Evolutionary conservation across 2,329 filamentous ascomycete genomes (phyloP).

Genomic region (Sordariomycetes sp.): DNA sequence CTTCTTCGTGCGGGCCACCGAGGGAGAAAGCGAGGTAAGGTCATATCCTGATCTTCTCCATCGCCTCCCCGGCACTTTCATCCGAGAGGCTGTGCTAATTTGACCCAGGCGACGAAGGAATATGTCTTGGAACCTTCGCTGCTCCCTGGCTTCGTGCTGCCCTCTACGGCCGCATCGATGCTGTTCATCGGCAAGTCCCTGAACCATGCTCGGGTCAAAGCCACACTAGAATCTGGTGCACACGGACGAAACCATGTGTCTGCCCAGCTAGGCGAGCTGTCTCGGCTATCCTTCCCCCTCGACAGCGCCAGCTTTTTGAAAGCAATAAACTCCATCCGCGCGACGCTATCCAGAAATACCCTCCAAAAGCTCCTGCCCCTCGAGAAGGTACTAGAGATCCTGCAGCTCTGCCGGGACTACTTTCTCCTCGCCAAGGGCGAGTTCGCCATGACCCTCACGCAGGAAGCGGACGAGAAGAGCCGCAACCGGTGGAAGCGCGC

Average conservation of each 20-base stretch:
- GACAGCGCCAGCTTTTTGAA: conserved; percentile 58
- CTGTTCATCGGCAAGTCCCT: conserved; percentile 85
- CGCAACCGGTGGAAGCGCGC: conserved; percentile 60
- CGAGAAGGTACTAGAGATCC: conserved; percentile 62
- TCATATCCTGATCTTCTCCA: neutral
- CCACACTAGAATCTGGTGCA: conserved; percentile 29
- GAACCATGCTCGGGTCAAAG: conserved; percentile 63
- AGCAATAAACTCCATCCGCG: conserved; percentile 64
- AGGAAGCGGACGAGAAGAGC: conserved; percentile 73
- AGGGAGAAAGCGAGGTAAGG: conserved; percentile 28
- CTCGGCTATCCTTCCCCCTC: conserved; percentile 62
- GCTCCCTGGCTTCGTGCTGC: conserved; percentile 69
- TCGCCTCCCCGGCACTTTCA: neutral
- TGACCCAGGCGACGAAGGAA: conserved; percentile 25
- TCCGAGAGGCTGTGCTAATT: neutral
- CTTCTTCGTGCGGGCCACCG: conserved; percentile 63
- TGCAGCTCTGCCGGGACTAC: conserved; percentile 74
- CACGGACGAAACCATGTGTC: conserved; percentile 51
- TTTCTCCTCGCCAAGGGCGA: conserved; percentile 82
- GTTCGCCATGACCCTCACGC: conserved; percentile 78
- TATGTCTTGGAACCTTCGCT: conserved; percentile 50
- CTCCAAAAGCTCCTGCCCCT: conserved; percentile 75
- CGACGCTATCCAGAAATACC: conserved; percentile 73
- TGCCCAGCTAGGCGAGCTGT: conserved; percentile 58
- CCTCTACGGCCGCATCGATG: conserved; percentile 67